Conservation (phyloP, 2,329 filamentous ascomycete genomes). For the Phaeosphaeriaceae sp. region DNA sequence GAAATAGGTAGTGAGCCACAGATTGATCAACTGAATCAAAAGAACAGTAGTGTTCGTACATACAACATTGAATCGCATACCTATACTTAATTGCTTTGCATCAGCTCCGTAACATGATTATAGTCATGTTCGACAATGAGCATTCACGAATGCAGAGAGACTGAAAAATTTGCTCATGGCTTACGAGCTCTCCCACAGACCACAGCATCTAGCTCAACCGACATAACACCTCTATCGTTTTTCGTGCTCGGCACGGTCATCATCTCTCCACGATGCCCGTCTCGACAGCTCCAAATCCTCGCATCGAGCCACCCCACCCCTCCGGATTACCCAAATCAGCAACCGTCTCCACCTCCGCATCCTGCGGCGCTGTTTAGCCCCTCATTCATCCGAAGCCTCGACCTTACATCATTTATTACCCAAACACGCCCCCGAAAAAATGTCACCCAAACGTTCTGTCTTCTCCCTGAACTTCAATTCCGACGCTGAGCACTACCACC, state of each 20-base stretch:
- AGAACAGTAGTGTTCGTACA: not conserved
- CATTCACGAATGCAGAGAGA: not conserved
- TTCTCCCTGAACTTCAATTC: slow-evolving; percentile 51
- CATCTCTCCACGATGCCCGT: slow-evolving; percentile 6
- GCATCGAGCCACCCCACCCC: slow-evolving; percentile 11
- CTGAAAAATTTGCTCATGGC: not conserved
- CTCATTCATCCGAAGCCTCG: slow-evolving; percentile 22
- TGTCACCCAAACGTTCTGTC: slow-evolving; percentile 40
- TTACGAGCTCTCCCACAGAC: not conserved
- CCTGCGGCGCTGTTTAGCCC: slow-evolving; percentile 13
- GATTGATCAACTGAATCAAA: not conserved
- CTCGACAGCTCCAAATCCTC: slow-evolving; percentile 7
- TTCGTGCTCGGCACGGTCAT: not conserved
- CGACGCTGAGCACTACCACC: slow-evolving; percentile 48
- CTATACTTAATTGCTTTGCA: not conserved
- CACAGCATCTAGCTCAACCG: not conserved
- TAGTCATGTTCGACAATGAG: not conserved
- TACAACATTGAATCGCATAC: not conserved
- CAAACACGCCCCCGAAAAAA: slow-evolving; percentile 12
- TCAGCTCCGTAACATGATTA: not conserved
- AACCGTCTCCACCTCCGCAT: slow-evolving; percentile 30
- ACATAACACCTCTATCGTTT: not conserved
- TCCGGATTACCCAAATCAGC: slow-evolving; percentile 35
- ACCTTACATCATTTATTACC: slow-evolving; percentile 29
- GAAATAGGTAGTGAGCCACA: slow-evolving; percentile 10